Evolutionary conservation across 305 asterid genomes (phyloP).

Genomic region (Solanum hybrid): DNA sequence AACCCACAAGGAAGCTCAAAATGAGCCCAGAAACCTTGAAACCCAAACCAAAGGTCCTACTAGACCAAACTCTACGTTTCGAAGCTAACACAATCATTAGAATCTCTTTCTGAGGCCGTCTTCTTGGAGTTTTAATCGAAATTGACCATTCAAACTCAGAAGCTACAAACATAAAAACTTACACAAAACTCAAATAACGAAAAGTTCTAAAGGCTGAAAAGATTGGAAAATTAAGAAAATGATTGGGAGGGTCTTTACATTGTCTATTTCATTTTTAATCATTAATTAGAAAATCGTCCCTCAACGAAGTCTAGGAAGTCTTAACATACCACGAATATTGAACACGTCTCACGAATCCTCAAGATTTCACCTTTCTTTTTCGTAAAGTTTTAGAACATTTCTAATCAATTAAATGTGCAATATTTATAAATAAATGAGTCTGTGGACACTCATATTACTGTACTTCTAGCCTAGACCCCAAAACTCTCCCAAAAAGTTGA

Average conservation of each 20-base stretch:
- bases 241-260: background rate
- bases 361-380: too few relatives aligned
- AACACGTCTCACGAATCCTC: background rate
- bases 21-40: background rate
- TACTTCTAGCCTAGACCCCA: background rate
- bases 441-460: background rate
- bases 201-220: background rate
- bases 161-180: background rate
- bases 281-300: background rate
- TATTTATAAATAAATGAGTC: too few relatives aligned
- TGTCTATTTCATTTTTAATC: background rate
- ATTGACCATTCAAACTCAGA: background rate
- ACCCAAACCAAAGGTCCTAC: background rate
- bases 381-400: background rate
- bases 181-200: background rate
- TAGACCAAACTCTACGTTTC: background rate
- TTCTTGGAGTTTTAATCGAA: background rate
- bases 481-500: background rate
- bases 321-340: background rate
- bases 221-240: background rate
- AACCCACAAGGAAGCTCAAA: background rate
- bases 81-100: background rate
- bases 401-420: background rate
- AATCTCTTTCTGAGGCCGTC: background rate
- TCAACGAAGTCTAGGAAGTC: background rate